Conservation (phyloP, 345 rosid species). For the Corchorus olitorius region DNA sequence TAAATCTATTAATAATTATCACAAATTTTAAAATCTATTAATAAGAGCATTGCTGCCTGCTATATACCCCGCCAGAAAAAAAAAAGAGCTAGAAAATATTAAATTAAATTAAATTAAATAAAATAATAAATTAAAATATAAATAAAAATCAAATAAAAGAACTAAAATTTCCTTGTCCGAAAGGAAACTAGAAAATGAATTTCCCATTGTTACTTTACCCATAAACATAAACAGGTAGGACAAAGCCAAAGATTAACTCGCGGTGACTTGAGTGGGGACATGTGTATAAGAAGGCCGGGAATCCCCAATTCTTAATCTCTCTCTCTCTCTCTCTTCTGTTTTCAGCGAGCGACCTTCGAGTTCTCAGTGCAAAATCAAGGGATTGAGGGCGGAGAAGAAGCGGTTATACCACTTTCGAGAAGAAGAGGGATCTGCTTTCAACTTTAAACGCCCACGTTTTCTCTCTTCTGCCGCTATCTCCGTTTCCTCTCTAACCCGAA, state of each 20-base stretch:
- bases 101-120: too few relatives aligned
- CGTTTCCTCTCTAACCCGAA: conserved; percentile 13
- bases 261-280: background rate
- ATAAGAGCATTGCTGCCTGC: too few relatives aligned
- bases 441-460: background rate
- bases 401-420: background rate
- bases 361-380: conserved; percentile 20
- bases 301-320: background rate
- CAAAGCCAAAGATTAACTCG: background rate
- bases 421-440: conserved; percentile 9
- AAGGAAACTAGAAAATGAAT: too few relatives aligned
- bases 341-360: too few relatives aligned
- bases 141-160: too few relatives aligned
- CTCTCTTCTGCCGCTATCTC: conserved; percentile 13
- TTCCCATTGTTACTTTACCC: too few relatives aligned
- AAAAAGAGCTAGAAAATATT: too few relatives aligned
- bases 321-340: conserved; percentile 15
- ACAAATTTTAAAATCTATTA: too few relatives aligned
- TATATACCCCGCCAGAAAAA: too few relatives aligned
- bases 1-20: too few relatives aligned
- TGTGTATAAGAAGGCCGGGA: background rate
- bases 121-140: too few relatives aligned
- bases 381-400: conserved; percentile 13
- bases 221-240: background rate
- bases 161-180: too few relatives aligned